Evolutionary conservation across 1,284 basidiomycete species (phyloP).

Genomic region (Leccinum pallidistipes): DNA sequence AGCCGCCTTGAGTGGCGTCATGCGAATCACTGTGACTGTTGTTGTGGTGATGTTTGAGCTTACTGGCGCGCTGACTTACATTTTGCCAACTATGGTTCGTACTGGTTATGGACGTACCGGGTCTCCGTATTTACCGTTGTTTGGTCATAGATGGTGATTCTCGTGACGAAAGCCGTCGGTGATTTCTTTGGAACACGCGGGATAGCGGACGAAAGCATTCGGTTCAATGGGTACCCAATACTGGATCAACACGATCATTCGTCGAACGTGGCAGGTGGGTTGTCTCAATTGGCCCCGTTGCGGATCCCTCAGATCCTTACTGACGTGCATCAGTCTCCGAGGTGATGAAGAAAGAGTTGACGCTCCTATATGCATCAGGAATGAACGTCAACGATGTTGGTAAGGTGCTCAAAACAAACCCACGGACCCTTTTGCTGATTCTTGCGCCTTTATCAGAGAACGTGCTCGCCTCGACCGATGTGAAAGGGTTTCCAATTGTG

Average conservation of each 20-base stretch:
- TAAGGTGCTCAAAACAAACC: conserved; percentile 39
- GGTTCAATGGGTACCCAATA: conserved; percentile 96
- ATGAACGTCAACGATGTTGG: conserved; percentile 79
- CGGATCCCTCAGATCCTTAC: conserved; percentile 4
- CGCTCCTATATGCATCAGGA: conserved; percentile 73
- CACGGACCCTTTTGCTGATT: not conserved
- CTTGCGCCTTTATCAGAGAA: conserved; percentile 49
- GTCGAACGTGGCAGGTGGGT: conserved; percentile 81
- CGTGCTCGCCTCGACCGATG: conserved; percentile 66
- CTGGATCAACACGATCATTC: conserved; percentile 91
- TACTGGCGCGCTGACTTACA: conserved; percentile 98
- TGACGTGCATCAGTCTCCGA: conserved; percentile 62
- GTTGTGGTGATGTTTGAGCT: conserved; percentile 98
- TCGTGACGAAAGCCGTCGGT: conserved; percentile 97
- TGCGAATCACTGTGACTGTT: conserved; percentile 95
- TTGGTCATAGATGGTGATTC: conserved; percentile 77
- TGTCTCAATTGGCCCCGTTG: conserved; percentile 1
- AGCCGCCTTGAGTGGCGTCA: conserved; percentile 93
- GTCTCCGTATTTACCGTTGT: conserved; percentile 1
- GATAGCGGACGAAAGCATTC: conserved; percentile 97
- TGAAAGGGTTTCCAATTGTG: conserved; percentile 93
- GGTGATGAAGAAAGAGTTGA: conserved; percentile 85
- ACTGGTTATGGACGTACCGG: not conserved
- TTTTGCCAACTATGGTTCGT: conserved; percentile 94
- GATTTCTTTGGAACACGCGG: conserved; percentile 92